Evolutionary conservation across 108 stramenopile genomes (phyloP), one percentile per base, ranked within the genome.

Genomic region (Ochromonas danica): DNA sequence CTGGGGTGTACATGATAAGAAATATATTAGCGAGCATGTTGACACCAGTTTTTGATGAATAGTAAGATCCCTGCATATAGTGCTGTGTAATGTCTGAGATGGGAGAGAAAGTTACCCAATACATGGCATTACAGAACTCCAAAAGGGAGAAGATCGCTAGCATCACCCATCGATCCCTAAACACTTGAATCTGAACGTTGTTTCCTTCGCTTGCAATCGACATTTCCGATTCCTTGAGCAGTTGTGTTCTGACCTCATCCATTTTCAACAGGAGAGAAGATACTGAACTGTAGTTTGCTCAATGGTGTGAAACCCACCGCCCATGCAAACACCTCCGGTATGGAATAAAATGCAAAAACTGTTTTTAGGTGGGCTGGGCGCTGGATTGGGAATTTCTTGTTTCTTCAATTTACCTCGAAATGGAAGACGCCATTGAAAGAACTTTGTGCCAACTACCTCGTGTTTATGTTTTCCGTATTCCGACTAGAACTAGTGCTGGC

Each of bases 61-160:
- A 31, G 61, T 71, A 42, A 78, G 79, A 43, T 61, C 78, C 0
- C 6, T 30, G 1, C 39, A 51, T 3, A 78, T 40, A 14, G 28
- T 74, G 22, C 42, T 70, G 36, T 6, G 72, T 14, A 27, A 57
- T 60, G 38, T 75, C 72, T 30, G 72, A 75, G 6, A 87, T 84
- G 0, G 86, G 84, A 3, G 86, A 60, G 41, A 81, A 84, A 40
- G 81, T 78, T 3, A 84, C 83, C 86, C 86, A 87, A 17, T 78
- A 1, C 1, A 82, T 22, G 0, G 83, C 86, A 77, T 87, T 87
- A 1, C 62, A 27, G 30, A 77, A 25, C 17, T 42, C 60, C 6
- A 78, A 74, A 0, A 78, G 10, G 17, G 43, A 82, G 61, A 80
- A 85, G 1, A 85, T 35, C 17, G 60, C 35, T n/a, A 85, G 61